Evolutionary conservation across 768 basidiomycete genomes (phyloP), one percentile per base, ranked within the genome.

Genomic region (Suillus alpinus): DNA sequence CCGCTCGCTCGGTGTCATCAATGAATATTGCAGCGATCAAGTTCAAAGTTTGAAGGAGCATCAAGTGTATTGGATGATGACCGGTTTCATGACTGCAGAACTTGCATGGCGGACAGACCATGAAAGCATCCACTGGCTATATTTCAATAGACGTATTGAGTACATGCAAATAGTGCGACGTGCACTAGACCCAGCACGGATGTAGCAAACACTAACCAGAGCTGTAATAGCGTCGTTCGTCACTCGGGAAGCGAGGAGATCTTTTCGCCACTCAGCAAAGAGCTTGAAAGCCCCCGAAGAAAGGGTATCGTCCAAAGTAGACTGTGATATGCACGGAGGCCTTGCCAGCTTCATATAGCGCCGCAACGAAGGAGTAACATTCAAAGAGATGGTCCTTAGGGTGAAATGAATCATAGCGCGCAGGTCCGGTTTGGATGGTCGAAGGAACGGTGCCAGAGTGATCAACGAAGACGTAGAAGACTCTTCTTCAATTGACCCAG

Each of bases 41-140:
- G 59, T 77, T 75, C 55, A 83, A 59, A 14, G 71, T 69, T 73
- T 79, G 75, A 52, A 84, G 68, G 56, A 82, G 69, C n/a, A 71
- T 60, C 29, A 64, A 64, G 57, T 79, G 79, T 10, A 64, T 59
- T 9, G 71, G 66, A 41, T 66, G 61, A 44, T 65, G 67, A 43
- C 71, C 69, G 34, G 51, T 31, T 46, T 59, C 62, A 58, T 68
- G 66, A 51, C 62, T 67, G 69, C 73, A 68, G 57, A 61, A 61
- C 59, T 73, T 58, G 60, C 70, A 73, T 12, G 73, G 69, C 31
- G 75, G 73, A 59, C 74, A 75, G 64, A 73, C 78, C 74, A 83
- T 70, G 65, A 77, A 78, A 68, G 83, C 78, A 71, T 81, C 77
- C 75, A 83, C 74, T 50, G 82, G 80, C 85, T 86, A 72, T 69